These are phyloP conservation scores for Aurinia saxatilis DNA, from an alignment of 345 rosid species.

Conservation along the genomic window DNA sequence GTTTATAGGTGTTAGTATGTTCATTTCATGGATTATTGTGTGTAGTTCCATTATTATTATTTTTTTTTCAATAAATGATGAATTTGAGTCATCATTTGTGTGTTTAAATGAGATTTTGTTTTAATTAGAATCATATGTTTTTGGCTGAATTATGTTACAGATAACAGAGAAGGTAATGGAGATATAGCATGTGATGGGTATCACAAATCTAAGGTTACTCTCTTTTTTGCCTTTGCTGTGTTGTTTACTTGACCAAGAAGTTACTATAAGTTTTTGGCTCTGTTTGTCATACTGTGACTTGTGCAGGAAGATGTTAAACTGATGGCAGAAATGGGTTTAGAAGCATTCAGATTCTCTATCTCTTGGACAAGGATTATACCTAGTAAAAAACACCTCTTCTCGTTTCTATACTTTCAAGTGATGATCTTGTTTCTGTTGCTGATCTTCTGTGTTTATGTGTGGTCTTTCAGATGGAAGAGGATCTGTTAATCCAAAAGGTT, in stretches of 20 bases:
- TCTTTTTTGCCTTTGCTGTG: background rate
- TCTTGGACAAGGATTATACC: conserved; percentile 87
- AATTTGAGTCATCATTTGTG: too few species aligned
- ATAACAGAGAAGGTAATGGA: conserved; percentile 31
- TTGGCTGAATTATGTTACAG: background rate
- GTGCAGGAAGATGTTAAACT: conserved; percentile 71
- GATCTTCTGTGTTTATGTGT: background rate
- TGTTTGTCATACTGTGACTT: background rate
- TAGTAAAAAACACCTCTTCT: conserved; percentile 23
- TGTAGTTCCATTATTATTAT: too few species aligned
- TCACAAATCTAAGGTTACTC: conserved; percentile 57
- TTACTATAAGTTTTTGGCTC: background rate
- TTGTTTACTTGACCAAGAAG: background rate
- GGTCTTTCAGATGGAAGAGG: conserved; percentile 54
- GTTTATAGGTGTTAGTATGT: too few species aligned
- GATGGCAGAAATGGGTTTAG: conserved; percentile 57
- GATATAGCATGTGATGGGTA: conserved; percentile 55
- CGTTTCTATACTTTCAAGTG: background rate
- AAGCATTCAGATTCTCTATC: conserved; percentile 71
- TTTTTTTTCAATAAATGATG: too few species aligned
- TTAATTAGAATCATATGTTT: background rate
- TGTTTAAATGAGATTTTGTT: too few species aligned
- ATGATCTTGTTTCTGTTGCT: background rate
- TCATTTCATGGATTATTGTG: too few species aligned
- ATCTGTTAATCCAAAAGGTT: conserved; percentile 48